Evolutionary conservation across 225 moss, liverwort and hornwort genomes (phyloP).

Genomic region (Lunularia cruciata): DNA sequence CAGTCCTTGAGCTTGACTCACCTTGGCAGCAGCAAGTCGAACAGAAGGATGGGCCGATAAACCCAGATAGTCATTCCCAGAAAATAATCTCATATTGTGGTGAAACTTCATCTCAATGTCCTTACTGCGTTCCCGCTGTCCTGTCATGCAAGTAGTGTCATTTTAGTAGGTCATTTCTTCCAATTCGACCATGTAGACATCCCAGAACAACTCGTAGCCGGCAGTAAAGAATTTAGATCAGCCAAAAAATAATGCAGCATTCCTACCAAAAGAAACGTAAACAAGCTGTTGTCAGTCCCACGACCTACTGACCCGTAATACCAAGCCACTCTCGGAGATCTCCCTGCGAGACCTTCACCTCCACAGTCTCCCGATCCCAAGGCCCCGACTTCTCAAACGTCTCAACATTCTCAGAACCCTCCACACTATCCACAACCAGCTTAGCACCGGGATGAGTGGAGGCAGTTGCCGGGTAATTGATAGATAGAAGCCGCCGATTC

Average conservation of each 20-base stretch:
- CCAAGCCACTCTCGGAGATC: constrained; percentile 41
- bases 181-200: neutral
- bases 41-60: constrained; percentile 88
- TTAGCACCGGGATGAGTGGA: neutral
- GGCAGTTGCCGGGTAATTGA: constrained; percentile 25
- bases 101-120: neutral
- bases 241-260: no score
- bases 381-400: constrained; percentile 35
- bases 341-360: constrained; percentile 35
- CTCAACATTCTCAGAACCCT: neutral
- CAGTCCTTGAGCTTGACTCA: constrained; percentile 29
- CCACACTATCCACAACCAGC: neutral
- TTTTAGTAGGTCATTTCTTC: neutral
- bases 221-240: no score
- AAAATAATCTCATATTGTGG: constrained; percentile 80
- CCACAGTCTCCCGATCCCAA: constrained; percentile 50
- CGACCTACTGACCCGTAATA: constrained; percentile 40
- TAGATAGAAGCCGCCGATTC: constrained; percentile 34
- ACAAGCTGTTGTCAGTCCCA: no score
- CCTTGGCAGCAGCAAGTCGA: constrained; percentile 80
- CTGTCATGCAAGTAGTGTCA: constrained; percentile 25
- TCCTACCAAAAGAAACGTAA: no score
- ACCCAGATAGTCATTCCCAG: constrained; percentile 93
- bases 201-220: neutral
- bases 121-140: constrained; percentile 32